Conservation (phyloP, 306 rosid genomes). For the Gastrolobium villosum region DNA sequence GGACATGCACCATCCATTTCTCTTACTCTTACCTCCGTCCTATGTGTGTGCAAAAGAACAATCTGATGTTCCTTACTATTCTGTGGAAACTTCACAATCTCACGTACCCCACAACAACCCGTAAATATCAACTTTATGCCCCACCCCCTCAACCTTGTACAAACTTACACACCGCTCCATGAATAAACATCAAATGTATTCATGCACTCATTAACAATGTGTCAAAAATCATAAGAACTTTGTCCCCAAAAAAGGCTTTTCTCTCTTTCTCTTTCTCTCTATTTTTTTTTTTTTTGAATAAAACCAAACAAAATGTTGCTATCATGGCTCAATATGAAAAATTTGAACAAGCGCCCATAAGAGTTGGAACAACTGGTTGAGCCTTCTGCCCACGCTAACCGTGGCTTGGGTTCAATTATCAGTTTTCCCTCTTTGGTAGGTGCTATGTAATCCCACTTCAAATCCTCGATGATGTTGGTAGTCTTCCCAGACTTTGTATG, state of each 20-base stretch:
- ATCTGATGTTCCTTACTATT: conserved; percentile 16
- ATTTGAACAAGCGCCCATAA: neutral
- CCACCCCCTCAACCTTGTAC: conserved; percentile 18
- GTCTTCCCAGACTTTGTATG: no score
- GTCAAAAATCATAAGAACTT: conserved; percentile 21
- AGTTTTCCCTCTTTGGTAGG: no score
- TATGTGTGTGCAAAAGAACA: conserved; percentile 30
- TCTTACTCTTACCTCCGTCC: conserved; percentile 16
- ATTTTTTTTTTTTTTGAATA: neutral
- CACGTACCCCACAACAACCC: conserved; percentile 26
- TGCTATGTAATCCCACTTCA: no score
- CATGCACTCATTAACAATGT: neutral
- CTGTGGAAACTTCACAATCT: conserved; percentile 38
- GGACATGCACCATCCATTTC: neutral
- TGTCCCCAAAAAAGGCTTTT: neutral
- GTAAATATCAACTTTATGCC: conserved; percentile 28
- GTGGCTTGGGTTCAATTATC: no score
- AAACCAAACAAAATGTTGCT: conserved; percentile 37
- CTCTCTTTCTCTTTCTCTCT: neutral
- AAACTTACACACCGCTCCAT: conserved; percentile 37
- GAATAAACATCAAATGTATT: conserved; percentile 17
- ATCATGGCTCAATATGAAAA: neutral
- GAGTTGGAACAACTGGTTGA: no score
- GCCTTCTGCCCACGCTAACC: no score
- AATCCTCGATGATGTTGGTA: no score